Percentiles rank a stretch among this genome's conserved stretches.
Conservation (phyloP, 169 alveolate genomes). For the Perkinsus marinus region DNA sequence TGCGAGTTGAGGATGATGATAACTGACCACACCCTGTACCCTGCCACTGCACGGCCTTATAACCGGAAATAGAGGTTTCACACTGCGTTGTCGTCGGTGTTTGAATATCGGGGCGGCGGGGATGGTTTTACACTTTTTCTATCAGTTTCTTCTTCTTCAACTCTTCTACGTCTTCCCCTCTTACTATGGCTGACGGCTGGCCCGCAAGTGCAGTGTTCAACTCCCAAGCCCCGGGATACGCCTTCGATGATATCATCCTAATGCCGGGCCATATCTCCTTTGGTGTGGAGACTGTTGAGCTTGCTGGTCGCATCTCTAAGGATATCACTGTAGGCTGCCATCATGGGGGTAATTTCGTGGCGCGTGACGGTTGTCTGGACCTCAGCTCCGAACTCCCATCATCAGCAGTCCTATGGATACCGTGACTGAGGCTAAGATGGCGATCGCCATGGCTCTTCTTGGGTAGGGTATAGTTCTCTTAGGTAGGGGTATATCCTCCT, state of each 20-base stretch:
- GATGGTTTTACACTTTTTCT: neutral
- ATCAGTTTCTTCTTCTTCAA: neutral
- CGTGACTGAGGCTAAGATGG: constrained; percentile 68
- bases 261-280: constrained; percentile 66
- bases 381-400: constrained; percentile 33
- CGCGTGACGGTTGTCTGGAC: too few relatives aligned
- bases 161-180: neutral
- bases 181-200: constrained; percentile 50
- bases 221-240: constrained; percentile 30
- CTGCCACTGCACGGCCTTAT: neutral
- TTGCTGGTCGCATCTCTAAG: constrained; percentile 47
- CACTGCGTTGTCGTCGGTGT: neutral
- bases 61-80: neutral
- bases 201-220: constrained; percentile 44
- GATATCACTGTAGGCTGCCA: constrained; percentile 64
- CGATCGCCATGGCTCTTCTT: constrained; percentile 55
- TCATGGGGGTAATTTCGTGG: neutral
- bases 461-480: constrained; percentile 28
- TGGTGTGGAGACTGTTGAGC: constrained; percentile 52
- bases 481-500: neutral
- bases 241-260: constrained; percentile 54
- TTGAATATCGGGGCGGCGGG: neutral
- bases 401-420: constrained; percentile 67
- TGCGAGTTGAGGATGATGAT: neutral
- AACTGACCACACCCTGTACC: neutral